Evolutionary conservation across 495 filamentous ascomycete genomes (phyloP).

Genomic region (Neurospora pannonica): DNA sequence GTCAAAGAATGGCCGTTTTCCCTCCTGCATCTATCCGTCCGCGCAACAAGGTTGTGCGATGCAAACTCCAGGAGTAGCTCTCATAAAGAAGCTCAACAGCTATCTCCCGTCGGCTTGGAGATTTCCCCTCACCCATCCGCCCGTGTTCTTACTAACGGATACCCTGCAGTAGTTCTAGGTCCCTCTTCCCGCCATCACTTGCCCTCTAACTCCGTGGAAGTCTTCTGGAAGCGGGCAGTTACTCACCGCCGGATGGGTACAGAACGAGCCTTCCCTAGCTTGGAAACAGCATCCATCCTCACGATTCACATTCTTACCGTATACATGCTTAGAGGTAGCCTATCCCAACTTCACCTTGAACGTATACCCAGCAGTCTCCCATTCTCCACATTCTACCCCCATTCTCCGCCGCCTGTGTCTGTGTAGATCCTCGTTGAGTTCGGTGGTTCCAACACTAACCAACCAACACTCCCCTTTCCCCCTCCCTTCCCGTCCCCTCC

Average conservation of each 20-base stretch:
- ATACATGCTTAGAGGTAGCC: too few species aligned
- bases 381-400: too few species aligned
- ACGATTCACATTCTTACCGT: neutral
- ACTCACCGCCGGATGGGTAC: neutral
- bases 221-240: neutral
- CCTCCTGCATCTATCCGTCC: neutral
- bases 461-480: neutral
- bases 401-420: neutral
- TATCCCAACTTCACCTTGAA: too few species aligned
- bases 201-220: neutral
- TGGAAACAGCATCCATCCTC: neutral
- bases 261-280: too few species aligned
- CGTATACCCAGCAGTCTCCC: too few species aligned
- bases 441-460: neutral
- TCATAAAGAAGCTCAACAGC: neutral
- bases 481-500: too few species aligned
- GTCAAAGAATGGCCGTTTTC: neutral
- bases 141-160: neutral
- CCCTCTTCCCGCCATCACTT: neutral
- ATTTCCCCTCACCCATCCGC: neutral
- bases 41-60: neutral
- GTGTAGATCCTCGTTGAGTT: neutral
- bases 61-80: neutral
- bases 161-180: neutral
- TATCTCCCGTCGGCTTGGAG: neutral